A percentile compares a stretch with the other conserved stretches of the same genome.
Conservation (phyloP, 2,329 filamentous ascomycete genomes). For the Didymosphaeria variabile region DNA sequence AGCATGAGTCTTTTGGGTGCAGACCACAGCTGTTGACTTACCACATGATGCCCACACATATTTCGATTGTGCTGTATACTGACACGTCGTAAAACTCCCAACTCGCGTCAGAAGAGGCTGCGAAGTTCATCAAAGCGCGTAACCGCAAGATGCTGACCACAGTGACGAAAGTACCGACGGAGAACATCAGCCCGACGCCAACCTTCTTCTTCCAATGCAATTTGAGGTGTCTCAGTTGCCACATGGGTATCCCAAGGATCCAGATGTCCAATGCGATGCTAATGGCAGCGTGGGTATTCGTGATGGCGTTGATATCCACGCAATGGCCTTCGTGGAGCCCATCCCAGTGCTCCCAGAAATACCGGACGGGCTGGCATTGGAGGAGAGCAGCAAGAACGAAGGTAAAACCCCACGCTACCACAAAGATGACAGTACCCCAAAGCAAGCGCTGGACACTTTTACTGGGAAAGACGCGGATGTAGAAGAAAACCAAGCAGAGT, state of each 20-base stretch:
- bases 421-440: constrained; percentile 38
- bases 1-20: neutral
- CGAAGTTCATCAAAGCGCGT: constrained; percentile 54
- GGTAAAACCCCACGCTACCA: constrained; percentile 33
- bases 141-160: constrained; percentile 56
- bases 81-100: constrained; percentile 42
- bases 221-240: constrained; percentile 44
- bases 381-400: constrained; percentile 37
- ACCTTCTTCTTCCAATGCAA: constrained; percentile 51
- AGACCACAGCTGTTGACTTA: constrained; percentile 20
- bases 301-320: constrained; percentile 48
- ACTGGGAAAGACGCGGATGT: constrained; percentile 44
- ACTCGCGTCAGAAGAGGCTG: constrained; percentile 17
- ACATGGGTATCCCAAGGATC: constrained; percentile 49
- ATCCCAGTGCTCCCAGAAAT: constrained; percentile 48
- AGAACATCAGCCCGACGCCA: constrained; percentile 51
- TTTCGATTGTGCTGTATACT: constrained; percentile 55
- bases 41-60: constrained; percentile 53
- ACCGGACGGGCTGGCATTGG: constrained; percentile 48
- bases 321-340: constrained; percentile 41
- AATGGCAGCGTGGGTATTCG: constrained; percentile 42
- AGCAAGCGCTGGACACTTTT: constrained; percentile 31
- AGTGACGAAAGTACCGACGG: constrained; percentile 52
- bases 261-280: constrained; percentile 48
- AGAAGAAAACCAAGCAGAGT: constrained; percentile 24